These are phyloP conservation scores for Phialophora expanda DNA, from an alignment of 2,329 filamentous ascomycete species.

Conservation along the genomic window DNA sequence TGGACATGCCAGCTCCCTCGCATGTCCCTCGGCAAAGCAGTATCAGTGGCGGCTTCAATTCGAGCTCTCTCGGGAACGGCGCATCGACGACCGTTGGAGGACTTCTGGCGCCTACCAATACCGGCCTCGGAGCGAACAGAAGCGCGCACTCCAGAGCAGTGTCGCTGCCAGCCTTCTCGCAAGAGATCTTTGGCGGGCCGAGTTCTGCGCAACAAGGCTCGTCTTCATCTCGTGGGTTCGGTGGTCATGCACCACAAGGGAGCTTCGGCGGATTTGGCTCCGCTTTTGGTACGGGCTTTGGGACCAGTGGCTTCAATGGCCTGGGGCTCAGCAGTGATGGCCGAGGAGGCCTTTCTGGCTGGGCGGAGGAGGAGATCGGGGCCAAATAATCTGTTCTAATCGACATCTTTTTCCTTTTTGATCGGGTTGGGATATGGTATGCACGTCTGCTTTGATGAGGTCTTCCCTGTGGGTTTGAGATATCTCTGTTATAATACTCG, in stretches of 20 bases:
- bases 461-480: constrained; percentile 17
- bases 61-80: constrained; percentile 53
- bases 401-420: constrained; percentile 23
- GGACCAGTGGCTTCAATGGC: constrained; percentile 60
- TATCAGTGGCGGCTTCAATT: constrained; percentile 40
- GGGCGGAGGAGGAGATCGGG: constrained; percentile 68
- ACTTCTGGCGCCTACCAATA: constrained; percentile 73
- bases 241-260: constrained; percentile 47
- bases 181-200: constrained; percentile 59
- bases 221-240: constrained; percentile 40
- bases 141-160: constrained; percentile 79
- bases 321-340: constrained; percentile 63
- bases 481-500: constrained; percentile 31
- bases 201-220: constrained; percentile 41
- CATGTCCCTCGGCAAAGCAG: constrained; percentile 54
- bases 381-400: constrained; percentile 52
- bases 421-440: constrained; percentile 19
- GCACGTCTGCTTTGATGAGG: constrained; percentile 24
- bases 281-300: constrained; percentile 61
- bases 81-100: constrained; percentile 74
- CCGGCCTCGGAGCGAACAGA: constrained; percentile 58
- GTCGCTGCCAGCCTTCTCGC: constrained; percentile 77
- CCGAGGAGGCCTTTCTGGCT: constrained; percentile 60
- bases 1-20: constrained; percentile 42
- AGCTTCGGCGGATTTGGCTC: constrained; percentile 65